Evolutionary conservation across 257 asterid species (phyloP).

Genomic region (Osmanthus fragrans): DNA sequence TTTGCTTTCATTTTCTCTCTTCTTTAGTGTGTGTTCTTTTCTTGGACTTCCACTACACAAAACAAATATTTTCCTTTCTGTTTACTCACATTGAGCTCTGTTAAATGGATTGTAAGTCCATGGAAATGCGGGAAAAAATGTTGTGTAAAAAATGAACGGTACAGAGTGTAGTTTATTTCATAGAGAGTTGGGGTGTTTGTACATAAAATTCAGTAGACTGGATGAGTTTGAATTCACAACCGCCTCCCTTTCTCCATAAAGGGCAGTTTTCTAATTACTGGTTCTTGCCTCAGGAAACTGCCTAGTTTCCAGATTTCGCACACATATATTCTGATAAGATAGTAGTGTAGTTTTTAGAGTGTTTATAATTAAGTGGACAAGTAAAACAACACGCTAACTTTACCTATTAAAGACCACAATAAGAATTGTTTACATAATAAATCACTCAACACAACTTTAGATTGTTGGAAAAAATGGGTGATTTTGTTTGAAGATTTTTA

Average conservation of each 20-base stretch:
- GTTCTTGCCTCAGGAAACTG: background rate
- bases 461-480: too few species aligned
- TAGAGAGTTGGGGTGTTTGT: slow-evolving; percentile 20
- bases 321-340: too few species aligned
- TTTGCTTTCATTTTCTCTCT: slow-evolving; percentile 9
- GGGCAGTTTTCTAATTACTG: slow-evolving; percentile 15
- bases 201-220: slow-evolving; percentile 43
- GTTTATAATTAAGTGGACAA: too few species aligned
- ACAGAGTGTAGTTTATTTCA: background rate
- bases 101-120: slow-evolving; percentile 1
- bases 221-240: background rate
- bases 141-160: background rate
- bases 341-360: too few species aligned
- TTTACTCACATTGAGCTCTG: slow-evolving; percentile 17
- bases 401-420: too few species aligned
- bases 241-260: background rate
- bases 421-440: too few species aligned
- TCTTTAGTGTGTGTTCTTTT: slow-evolving; percentile 24
- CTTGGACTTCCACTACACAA: slow-evolving; percentile 40
- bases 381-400: too few species aligned
- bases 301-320: too few species aligned
- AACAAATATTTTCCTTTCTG: background rate
- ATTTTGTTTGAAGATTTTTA: too few species aligned
- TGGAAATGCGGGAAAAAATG: slow-evolving; percentile 11
- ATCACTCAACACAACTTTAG: too few species aligned